These are phyloP conservation scores for Xylariaceae sp. DNA, from an alignment of 2,329 filamentous ascomycete species.

Conservation along the genomic window DNA sequence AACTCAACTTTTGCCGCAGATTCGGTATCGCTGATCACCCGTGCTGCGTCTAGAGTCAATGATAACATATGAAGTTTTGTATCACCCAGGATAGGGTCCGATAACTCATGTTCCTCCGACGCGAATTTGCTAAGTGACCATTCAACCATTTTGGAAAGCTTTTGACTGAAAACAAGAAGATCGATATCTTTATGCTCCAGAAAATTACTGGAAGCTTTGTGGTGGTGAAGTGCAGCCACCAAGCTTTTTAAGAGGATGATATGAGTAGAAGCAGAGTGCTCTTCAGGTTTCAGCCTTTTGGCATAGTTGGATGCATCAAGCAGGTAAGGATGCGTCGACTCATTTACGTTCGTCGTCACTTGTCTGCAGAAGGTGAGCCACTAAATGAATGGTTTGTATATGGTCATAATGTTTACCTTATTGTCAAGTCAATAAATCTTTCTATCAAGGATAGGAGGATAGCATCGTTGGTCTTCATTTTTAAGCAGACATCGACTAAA, in stretches of 20 bases:
- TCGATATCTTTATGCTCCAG: conserved; percentile 21
- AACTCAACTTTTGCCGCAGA: conserved; percentile 30
- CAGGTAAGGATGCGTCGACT: conserved; percentile 34
- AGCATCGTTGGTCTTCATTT: conserved; percentile 23
- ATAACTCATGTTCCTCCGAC: conserved; percentile 22
- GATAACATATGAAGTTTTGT: conserved; percentile 27
- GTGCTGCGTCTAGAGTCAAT: conserved; percentile 33
- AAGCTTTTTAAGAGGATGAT: conserved; percentile 38
- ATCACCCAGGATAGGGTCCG: conserved; percentile 21
- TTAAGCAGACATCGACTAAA: conserved; percentile 34
- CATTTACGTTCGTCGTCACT: conserved; percentile 34
- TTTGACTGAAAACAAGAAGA: conserved; percentile 25
- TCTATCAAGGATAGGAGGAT: conserved; percentile 29
- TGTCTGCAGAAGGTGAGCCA: conserved; percentile 35
- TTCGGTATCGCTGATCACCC: conserved; percentile 23
- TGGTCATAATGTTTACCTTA: conserved; percentile 32
- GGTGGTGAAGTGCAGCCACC: conserved; percentile 28
- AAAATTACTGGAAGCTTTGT: conserved; percentile 18
- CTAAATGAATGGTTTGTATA: background rate
- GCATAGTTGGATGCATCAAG: conserved; percentile 33
- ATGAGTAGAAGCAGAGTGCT: conserved; percentile 18
- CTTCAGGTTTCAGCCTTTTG: conserved; percentile 25
- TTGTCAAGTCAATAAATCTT: conserved; percentile 36
- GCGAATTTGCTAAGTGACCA: conserved; percentile 31
- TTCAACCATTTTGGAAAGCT: conserved; percentile 34